Base-by-base conservation (phyloP, 169 alveolate genomes). In the Cryptosporidium bovis region DNA sequence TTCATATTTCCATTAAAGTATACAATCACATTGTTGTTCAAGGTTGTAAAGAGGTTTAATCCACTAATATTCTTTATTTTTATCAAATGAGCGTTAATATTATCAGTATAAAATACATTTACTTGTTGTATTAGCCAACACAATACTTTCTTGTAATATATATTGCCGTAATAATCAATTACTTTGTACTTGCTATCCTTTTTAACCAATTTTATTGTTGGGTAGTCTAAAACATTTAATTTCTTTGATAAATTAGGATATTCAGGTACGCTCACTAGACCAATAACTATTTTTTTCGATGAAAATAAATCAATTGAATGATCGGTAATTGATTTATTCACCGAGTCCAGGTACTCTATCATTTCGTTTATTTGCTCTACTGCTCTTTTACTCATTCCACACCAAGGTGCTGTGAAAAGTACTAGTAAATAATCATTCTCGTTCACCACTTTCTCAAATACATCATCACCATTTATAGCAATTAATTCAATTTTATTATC, bases 311-410 rank as follows among this genome's bases (percentile, higher is more conserved):
- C 44, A n/a, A 56, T 62, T 13, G 44, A 51, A 60, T 60, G 36
- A 18, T 77, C 64, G 6, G 27, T 46, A 12, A 36, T 18, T 24
- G 20, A 40, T 20, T 18, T 53, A 16, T 20, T 77, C 36, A 51
- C 36, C 12, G 36, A 16, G 1, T 56, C 48, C n/a, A 77, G 51
- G 46, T 77, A 60, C 12, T 60, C 58, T 6, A 36, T 60, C 77
- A 77, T 62, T 40, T 77, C 77, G n/a, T 77, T 34, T 60, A 77
- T 56, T 77, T 77, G 87, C 15, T 27, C 48, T 5, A 77, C 24
- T 27, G 87, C 87, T 77, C 71, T 77, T 40, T 56, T 77, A 24
- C 87, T 60, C 87, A 77, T 77, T 60, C 87, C 87, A 56, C 87
- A 77, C 87, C 87, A 77, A 8, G 87, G 87, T 20, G 71, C 87